Evolutionary conservation across 164 flowering plant genomes (phyloP), one percentile per base, ranked within the genome.

Genomic region (Stephania cephalantha): DNA sequence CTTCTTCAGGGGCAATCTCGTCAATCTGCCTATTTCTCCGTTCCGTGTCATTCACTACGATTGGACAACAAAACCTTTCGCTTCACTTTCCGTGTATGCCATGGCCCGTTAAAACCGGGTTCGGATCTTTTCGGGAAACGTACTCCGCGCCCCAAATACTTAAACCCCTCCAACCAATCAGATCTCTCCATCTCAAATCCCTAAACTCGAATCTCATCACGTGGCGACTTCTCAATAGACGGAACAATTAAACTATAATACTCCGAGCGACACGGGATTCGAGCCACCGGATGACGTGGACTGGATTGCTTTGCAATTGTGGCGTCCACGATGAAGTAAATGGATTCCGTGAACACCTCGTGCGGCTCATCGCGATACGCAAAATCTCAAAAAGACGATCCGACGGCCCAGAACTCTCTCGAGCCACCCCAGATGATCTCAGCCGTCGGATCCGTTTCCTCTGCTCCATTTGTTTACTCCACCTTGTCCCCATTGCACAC

Each of bases 331-430:
- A 13, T 12, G 61, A 53, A 1, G 65, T 8, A 8, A 61, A 61
- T n/a, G 20, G 46, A 74, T 76, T 61, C 68, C 73, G 63, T 64
- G 81, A 80, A 78, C 80, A 76, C 77, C 79, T 75, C 55, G 75
- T 44, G 12, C 3, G 67, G 71, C 75, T 29, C 71, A 68, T 77
- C 85, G 85, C 79, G 77, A 85, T 88, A 88, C 90, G 90, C 90
- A 83, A 87, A 81, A 25, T 61, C 85, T 87, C 94, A 91, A 86
- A 12, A 90, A 84, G 91, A 25, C 20, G 4, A 86, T 81, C 83
- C 52, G 20, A 87, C 86, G 89, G 86, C n/a, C 30, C 11, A 69
- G 0, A 48, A 17, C 7, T 6, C 64, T 58, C 69, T 11, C 73
- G 30, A 84, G 83, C 87, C 84, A 72, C 82, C 78, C 58, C 72